Evolutionary conservation across 2,329 filamentous ascomycete species (phyloP).

Genomic region (Metarhizium sp.): DNA sequence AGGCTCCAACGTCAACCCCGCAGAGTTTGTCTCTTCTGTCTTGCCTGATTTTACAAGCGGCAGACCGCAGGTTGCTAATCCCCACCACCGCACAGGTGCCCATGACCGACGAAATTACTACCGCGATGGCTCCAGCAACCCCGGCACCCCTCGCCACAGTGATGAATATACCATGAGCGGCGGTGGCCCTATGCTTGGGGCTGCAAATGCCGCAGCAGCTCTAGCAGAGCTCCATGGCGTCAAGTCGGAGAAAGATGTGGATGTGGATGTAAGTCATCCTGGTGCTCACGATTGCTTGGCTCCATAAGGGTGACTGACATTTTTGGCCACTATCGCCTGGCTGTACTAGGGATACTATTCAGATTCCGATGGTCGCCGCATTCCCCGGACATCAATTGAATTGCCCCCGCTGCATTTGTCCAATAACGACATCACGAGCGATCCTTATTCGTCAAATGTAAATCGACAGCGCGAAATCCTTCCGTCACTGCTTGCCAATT

Average conservation of each 20-base stretch:
- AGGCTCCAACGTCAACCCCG: constrained; percentile 21
- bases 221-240: constrained; percentile 75
- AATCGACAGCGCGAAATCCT: constrained; percentile 58
- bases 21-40: constrained; percentile 20
- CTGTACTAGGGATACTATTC: constrained; percentile 55
- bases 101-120: constrained; percentile 42
- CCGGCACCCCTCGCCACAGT: constrained; percentile 57
- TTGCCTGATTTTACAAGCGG: neutral
- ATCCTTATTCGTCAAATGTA: constrained; percentile 55
- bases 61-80: neutral
- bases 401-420: constrained; percentile 57
- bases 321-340: neutral
- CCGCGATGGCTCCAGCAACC: constrained; percentile 55
- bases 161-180: constrained; percentile 55
- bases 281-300: neutral
- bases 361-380: constrained; percentile 56
- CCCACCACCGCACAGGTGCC: constrained; percentile 30
- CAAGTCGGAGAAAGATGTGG: constrained; percentile 67
- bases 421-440: constrained; percentile 58
- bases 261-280: constrained; percentile 58
- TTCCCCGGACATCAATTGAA: constrained; percentile 60
- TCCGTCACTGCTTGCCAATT: constrained; percentile 72
- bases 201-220: constrained; percentile 69
- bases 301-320: constrained; percentile 3
- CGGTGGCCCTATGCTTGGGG: constrained; percentile 37